A percentile compares a stretch with the other conserved stretches of the same genome.
Evolutionary conservation across 441 rosid genomes (phyloP).

Genomic region (Syzygium malaccense): DNA sequence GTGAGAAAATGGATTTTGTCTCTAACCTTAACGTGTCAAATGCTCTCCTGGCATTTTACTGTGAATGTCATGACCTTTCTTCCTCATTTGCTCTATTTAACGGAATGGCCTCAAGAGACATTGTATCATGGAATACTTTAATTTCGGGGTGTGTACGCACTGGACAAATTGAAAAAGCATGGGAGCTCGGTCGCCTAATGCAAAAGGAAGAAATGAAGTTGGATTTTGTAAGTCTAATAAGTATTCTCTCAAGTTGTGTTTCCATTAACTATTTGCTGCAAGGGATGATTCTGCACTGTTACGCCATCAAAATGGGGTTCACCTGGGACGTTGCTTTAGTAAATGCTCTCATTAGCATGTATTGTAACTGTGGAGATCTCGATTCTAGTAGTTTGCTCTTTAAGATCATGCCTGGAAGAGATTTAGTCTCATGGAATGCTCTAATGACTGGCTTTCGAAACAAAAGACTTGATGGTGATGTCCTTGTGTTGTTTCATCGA

Average conservation of each 20-base stretch:
- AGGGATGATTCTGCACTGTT: slow-evolving; percentile 24
- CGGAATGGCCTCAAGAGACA: slow-evolving; percentile 9
- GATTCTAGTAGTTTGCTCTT: slow-evolving; percentile 18
- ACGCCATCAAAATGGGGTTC: slow-evolving; percentile 19
- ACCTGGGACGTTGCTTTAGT: slow-evolving; percentile 12
- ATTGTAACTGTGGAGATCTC: slow-evolving; percentile 15
- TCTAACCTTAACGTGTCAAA: slow-evolving; percentile 17
- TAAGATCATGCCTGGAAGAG: slow-evolving; percentile 17
- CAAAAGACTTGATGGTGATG: slow-evolving; percentile 5
- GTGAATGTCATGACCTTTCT: slow-evolving; percentile 4
- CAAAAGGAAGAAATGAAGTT: slow-evolving; percentile 21
- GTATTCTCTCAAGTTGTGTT: slow-evolving; percentile 7
- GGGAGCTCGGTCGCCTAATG: slow-evolving; percentile 20
- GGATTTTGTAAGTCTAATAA: slow-evolving; percentile 21
- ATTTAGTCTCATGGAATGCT: slow-evolving; percentile 27
- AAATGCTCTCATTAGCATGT: slow-evolving; percentile 24
- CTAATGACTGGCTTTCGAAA: slow-evolving; percentile 18
- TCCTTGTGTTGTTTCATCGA: slow-evolving; percentile 12
- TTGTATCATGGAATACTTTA: slow-evolving; percentile 24
- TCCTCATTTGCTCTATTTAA: slow-evolving; percentile 13
- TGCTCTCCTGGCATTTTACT: slow-evolving; percentile 22
- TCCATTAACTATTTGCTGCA: neutral
- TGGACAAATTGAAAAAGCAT: slow-evolving; percentile 12
- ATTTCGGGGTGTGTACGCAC: slow-evolving; percentile 15
- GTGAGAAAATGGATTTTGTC: slow-evolving; percentile 13